Percentiles rank a stretch among this genome's conserved stretches.
phyloP scores from a whole-genome alignment of 2,329 filamentous ascomycete genomes.

The Fusarium napiforme region DNA sequence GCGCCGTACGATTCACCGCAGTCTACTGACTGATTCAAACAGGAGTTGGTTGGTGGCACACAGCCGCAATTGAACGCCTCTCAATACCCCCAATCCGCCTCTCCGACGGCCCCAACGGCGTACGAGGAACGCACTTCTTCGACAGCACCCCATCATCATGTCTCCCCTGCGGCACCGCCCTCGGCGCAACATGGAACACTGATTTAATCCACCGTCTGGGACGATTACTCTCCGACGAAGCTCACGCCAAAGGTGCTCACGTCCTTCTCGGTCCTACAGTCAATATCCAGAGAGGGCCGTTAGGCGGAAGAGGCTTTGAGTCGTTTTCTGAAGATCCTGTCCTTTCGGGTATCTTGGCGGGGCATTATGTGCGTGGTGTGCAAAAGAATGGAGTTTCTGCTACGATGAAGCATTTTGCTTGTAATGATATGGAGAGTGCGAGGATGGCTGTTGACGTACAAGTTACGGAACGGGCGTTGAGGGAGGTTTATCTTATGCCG shows the following conservation, averaged over 20 bases:
- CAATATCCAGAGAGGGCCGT: not conserved
- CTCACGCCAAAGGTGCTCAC: not conserved
- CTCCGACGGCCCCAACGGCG: constrained; percentile 37
- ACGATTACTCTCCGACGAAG: not conserved
- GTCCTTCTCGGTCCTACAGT: not conserved
- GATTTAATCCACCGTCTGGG: not conserved
- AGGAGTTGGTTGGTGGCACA: constrained; percentile 20
- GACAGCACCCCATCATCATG: constrained; percentile 39
- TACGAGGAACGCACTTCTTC: constrained; percentile 38
- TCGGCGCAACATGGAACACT: constrained; percentile 2
- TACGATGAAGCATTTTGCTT: constrained; percentile 26
- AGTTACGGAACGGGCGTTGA: not conserved
- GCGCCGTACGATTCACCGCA: no score
- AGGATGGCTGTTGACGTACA: constrained; percentile 17
- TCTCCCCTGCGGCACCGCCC: constrained; percentile 32
- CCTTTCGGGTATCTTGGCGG: not conserved
- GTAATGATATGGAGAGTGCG: constrained; percentile 29
- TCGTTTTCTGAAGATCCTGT: not conserved
- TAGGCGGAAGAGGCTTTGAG: constrained; percentile 7
- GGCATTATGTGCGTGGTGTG: not conserved
- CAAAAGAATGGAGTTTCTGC: constrained; percentile 13
- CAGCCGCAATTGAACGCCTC: constrained; percentile 25
- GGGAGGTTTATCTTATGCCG: constrained; percentile 1
- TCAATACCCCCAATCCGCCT: constrained; percentile 11
- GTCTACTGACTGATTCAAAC: no score